Conservation (phyloP, 768 basidiomycete genomes). For the Pisolithus sp. region DNA sequence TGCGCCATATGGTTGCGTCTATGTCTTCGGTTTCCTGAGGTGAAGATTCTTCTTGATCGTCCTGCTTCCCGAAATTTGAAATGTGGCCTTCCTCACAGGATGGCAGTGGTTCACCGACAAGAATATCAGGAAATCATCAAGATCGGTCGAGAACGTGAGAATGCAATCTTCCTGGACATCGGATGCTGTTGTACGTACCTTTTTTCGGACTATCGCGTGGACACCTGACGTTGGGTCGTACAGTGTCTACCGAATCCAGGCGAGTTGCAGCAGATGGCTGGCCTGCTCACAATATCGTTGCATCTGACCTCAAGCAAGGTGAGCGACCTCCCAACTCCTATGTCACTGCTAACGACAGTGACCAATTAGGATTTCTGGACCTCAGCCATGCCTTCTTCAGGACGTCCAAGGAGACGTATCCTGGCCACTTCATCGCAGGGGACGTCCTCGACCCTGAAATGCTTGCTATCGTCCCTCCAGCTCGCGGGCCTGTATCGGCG, state of each 20-base stretch:
- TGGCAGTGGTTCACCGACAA: slow-evolving; percentile 7
- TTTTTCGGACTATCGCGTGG: not conserved
- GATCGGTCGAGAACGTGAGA: slow-evolving; percentile 30
- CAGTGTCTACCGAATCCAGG: slow-evolving; percentile 30
- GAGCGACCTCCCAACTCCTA: not conserved
- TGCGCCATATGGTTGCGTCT: slow-evolving; percentile 25
- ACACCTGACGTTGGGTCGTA: not conserved
- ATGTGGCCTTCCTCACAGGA: slow-evolving; percentile 2
- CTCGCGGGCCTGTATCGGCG: slow-evolving; percentile 18
- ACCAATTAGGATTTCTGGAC: slow-evolving; percentile 44
- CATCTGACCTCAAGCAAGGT: slow-evolving; percentile 36
- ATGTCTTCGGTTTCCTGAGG: slow-evolving; percentile 19
- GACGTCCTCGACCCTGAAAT: slow-evolving; percentile 44
- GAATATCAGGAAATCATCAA: slow-evolving; percentile 25
- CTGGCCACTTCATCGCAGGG: slow-evolving; percentile 46
- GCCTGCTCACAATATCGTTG: slow-evolving; percentile 33
- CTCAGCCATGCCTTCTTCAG: slow-evolving; percentile 57
- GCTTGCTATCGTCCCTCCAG: slow-evolving; percentile 30
- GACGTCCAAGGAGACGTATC: slow-evolving; percentile 46
- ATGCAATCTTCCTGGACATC: slow-evolving; percentile 38
- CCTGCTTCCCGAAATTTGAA: too few species aligned
- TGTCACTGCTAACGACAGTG: not conserved
- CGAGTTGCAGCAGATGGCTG: slow-evolving; percentile 38
- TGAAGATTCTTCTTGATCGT: not conserved
- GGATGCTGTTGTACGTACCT: slow-evolving; percentile 38